Conservation (phyloP, 1,139 yeast species). For the Candida pseudoviswanathii region DNA sequence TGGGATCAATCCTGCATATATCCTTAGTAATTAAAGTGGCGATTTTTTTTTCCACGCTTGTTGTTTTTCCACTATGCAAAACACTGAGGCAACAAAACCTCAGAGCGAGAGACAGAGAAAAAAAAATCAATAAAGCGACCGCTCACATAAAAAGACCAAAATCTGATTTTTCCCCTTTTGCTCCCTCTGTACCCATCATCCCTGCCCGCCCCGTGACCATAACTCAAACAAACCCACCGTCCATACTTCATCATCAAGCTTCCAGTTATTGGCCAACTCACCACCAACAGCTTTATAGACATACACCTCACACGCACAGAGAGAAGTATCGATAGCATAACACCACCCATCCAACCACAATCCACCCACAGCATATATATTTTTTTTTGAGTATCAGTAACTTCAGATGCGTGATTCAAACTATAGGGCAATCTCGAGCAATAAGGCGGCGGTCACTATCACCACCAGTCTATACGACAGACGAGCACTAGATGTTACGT, state of each 20-base stretch:
- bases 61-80: neutral
- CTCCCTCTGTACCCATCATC: too few relatives aligned
- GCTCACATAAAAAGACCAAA: neutral
- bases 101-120: neutral
- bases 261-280: too few relatives aligned
- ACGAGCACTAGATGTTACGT: slow-evolving; percentile 87
- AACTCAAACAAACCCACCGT: too few relatives aligned
- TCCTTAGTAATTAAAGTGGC: neutral
- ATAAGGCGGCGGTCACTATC: slow-evolving; percentile 88
- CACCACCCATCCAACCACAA: too few relatives aligned
- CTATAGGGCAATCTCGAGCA: slow-evolving; percentile 73
- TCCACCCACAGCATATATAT: too few relatives aligned
- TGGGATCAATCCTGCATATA: slow-evolving; percentile 1
- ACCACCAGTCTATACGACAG: slow-evolving; percentile 88
- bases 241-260: too few relatives aligned
- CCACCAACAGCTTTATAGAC: too few relatives aligned
- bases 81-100: too few relatives aligned
- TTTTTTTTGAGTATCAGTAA: too few relatives aligned
- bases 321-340: too few relatives aligned
- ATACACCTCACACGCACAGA: too few relatives aligned
- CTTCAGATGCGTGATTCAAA: slow-evolving; percentile 82
- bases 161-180: neutral
- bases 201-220: too few relatives aligned
- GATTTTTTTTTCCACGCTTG: neutral
- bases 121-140: neutral